phyloP scores from a whole-genome alignment of 2,329 filamentous ascomycete genomes.

The Thermomyces lanuginosus region DNA sequence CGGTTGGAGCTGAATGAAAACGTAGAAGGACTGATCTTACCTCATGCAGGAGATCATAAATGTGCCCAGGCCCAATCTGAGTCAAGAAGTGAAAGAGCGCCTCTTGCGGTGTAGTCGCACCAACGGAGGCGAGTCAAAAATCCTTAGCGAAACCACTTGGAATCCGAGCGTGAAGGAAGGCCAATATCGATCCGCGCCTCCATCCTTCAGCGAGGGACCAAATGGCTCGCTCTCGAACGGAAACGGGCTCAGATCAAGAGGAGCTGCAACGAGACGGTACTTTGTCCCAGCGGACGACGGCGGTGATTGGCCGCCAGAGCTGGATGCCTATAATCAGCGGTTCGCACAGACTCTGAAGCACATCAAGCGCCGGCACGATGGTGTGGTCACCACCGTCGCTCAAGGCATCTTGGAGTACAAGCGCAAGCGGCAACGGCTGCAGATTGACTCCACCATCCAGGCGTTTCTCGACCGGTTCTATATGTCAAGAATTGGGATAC shows the following conservation, averaged over 20 bases:
- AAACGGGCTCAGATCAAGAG: conserved; percentile 28
- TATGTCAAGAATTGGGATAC: conserved; percentile 97
- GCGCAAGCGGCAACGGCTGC: conserved; percentile 86
- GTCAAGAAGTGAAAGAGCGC: conserved; percentile 58
- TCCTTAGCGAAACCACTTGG: conserved; percentile 66
- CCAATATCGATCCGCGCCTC: conserved; percentile 48
- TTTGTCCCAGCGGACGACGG: conserved; percentile 84
- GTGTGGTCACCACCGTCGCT: conserved; percentile 93
- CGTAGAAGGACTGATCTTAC: conserved; percentile 3
- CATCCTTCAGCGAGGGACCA: conserved; percentile 15
- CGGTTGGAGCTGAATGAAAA: conserved; percentile 8
- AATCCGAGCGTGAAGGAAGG: conserved; percentile 81
- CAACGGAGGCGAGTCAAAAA: conserved; percentile 43
- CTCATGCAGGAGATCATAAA: conserved; percentile 65
- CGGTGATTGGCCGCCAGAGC: conserved; percentile 79
- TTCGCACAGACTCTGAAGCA: conserved; percentile 79
- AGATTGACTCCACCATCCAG: conserved; percentile 95
- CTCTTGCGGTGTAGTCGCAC: conserved; percentile 41
- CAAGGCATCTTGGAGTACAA: conserved; percentile 98
- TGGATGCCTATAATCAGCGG: conserved; percentile 82
- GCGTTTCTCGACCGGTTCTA: conserved; percentile 97
- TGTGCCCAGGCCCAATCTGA: conserved; percentile 60
- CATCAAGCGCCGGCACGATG: conserved; percentile 91
- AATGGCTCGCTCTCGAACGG: conserved; percentile 19
- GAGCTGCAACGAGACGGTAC: conserved; percentile 50